Evolutionary conservation across 148 eudicot species (phyloP).

Genomic region (Rheum nobile): DNA sequence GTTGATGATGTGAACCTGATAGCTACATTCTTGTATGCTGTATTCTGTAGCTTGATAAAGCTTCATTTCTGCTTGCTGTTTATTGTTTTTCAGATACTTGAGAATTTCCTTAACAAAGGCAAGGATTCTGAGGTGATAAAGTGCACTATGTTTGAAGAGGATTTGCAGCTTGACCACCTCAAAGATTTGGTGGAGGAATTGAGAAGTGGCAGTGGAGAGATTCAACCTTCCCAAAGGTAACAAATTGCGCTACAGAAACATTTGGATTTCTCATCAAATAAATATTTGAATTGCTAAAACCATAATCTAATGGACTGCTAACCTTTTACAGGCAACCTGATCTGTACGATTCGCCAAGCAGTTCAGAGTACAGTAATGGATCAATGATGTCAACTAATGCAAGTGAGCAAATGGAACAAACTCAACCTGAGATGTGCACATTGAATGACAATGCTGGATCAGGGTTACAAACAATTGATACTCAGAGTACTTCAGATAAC

Average conservation of each 20-base stretch:
- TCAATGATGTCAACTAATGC: conserved; percentile 39
- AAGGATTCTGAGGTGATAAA: conserved; percentile 37
- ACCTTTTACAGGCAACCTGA: conserved; percentile 46
- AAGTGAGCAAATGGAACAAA: conserved; percentile 39
- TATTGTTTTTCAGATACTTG: conserved; percentile 43
- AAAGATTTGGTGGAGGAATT: conserved; percentile 57
- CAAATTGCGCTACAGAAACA: background rate
- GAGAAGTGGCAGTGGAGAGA: conserved; percentile 39
- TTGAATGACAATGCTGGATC: conserved; percentile 15
- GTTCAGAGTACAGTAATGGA: conserved; percentile 79
- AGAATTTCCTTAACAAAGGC: conserved; percentile 49
- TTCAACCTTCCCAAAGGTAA: conserved; percentile 61
- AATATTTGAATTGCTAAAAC: background rate
- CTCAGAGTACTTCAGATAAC: background rate
- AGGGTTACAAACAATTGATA: background rate
- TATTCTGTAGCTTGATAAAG: background rate
- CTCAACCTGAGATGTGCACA: conserved; percentile 34
- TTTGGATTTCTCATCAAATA: background rate
- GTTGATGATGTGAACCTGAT: background rate
- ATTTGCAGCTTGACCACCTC: conserved; percentile 46
- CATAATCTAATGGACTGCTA: background rate
- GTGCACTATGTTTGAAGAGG: conserved; percentile 22
- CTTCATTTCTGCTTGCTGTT: background rate
- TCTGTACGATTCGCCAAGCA: conserved; percentile 47
- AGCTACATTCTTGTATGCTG: no score